Base-by-base conservation (phyloP, 148 eudicot genomes). In the Simmondsia chinensis region DNA sequence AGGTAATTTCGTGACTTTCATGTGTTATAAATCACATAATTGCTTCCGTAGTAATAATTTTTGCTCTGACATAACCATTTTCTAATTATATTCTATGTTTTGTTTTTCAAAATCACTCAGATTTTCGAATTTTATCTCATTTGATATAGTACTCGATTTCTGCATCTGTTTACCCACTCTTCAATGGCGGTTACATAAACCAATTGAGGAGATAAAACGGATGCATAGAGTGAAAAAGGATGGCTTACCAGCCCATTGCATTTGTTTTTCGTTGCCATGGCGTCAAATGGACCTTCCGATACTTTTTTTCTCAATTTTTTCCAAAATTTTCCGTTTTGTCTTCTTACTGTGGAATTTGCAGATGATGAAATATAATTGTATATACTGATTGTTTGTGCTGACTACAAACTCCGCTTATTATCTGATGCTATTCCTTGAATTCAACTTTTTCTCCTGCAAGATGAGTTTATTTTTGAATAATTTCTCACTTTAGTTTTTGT, bases 161-260 rank as follows among this genome's bases (percentile, higher is more conserved):
- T 50, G 43, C 54, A 50, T 50, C 18, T 50, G 43, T 50, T 50
- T 50, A 50, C 54, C 54, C 54, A 7, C 54, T 50, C 43, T 50
- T 50, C 54, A 13, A 12, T 20, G 32, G 10, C 9, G 6, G 1
- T 39, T 9, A 6, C 11, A 9, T 12, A 18, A 31, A 6, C 34
- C 51, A 25, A 11, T 15, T 44, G 38, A 50, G 66, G 80, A 38
- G 80, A 52, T 74, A 70, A 46, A 66, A 66, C 70, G 33, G 76
- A 39, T 74, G 72, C 80, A 58, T 28, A 74, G 25, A 74, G 33
- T 21, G 48, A 57, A 8, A n/a, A 28, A 25, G 72, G 66, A 43
- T 61, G 75, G 72, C 70, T 65, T 74, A 70, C 80, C 76, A 74
- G 66, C 80, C 58, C 80, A 61, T 47, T 26, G 80, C 66, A 55